Evolutionary conservation across 2,329 filamentous ascomycete genomes (phyloP), one percentile per base, ranked within the genome.

Genomic region (Penicillium olsonii): DNA sequence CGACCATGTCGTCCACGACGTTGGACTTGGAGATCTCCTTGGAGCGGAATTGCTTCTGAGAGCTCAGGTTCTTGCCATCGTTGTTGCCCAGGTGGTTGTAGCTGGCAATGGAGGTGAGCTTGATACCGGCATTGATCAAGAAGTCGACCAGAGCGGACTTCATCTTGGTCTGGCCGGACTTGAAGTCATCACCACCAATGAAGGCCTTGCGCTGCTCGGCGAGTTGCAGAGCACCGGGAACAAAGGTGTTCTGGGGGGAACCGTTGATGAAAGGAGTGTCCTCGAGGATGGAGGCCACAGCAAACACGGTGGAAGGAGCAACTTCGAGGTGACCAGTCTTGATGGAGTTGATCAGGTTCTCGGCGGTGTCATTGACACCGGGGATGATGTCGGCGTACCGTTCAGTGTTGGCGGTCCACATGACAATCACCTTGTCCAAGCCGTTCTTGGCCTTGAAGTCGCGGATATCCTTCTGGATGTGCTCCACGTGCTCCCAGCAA

Each of bases 11-110:
- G 70, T 99, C 94, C 48, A 99, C 94, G 11, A 99, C 94, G 71
- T 96, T 99, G 66, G 90, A 95, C 82, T 99, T 99, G 76, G 90
- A 95, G 63, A 99, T 99, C 78, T 99, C 94, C 84, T 99, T 99
- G 76, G 91, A 96, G 65, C 94, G 92, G 85, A 99, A 99, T 77
- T 97, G 94, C 79, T 87, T 90, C 74, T 96, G 92, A 37, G 92
- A 96, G 78, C 89, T 95, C 64, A 99, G 76, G 79, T 99, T 99
- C 85, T 92, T 96, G 78, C 94, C 94, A 70, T 99, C 92, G 70
- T 99, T 99, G 84, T 99, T 99, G 68, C 94, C 94, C 48, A 99
- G 86, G 73, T 99, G 94, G 80, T 99, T 99, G 85, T 99, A 99
- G 76, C 89, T 95, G 59, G 94, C 90, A 76, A 99, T 97, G 34